Percentiles rank a stretch among this genome's conserved stretches.
These are phyloP conservation scores for Lactifluus hygrophoroides DNA, from an alignment of 768 basidiomycete species.

Conservation along the genomic window DNA sequence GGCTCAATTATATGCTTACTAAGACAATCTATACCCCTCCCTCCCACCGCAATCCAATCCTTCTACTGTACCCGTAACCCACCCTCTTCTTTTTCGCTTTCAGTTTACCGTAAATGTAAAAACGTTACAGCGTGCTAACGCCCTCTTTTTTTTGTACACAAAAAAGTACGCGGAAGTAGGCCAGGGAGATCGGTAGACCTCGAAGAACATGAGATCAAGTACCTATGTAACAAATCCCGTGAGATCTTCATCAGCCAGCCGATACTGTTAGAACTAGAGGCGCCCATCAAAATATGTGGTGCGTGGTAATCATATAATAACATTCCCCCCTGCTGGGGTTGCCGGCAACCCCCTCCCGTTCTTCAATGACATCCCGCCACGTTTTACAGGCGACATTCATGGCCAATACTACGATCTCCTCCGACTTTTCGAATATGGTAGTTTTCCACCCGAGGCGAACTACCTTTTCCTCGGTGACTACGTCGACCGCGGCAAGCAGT, in stretches of 20 bases:
- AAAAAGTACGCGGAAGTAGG: conserved; percentile 88
- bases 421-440: conserved; percentile 96
- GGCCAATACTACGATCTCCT: conserved; percentile 99
- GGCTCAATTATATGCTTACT: not conserved
- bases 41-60: conserved; percentile 17
- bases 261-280: conserved; percentile 93
- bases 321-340: too few relatives aligned
- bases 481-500: conserved; percentile 98
- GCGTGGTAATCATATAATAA: conserved; percentile 26
- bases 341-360: too few relatives aligned
- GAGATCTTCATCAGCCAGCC: conserved; percentile 99
- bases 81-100: not conserved
- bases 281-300: conserved; percentile 99
- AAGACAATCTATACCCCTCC: not conserved
- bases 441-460: conserved; percentile 99
- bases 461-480: conserved; percentile 99
- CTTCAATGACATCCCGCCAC: too few relatives aligned
- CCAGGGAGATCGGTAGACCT: conserved; percentile 97
- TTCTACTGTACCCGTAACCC: not conserved
- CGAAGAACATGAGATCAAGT: conserved; percentile 98
- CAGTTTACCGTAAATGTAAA: not conserved
- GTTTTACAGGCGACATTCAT: conserved; percentile 80
- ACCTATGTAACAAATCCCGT: conserved; percentile 93
- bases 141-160: not conserved
- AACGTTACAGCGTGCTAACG: not conserved